A percentile compares a stretch with the other conserved stretches of the same genome.
Evolutionary conservation across 1,139 yeast species (phyloP).

Genomic region (Saccharomycopsis hybrid): DNA sequence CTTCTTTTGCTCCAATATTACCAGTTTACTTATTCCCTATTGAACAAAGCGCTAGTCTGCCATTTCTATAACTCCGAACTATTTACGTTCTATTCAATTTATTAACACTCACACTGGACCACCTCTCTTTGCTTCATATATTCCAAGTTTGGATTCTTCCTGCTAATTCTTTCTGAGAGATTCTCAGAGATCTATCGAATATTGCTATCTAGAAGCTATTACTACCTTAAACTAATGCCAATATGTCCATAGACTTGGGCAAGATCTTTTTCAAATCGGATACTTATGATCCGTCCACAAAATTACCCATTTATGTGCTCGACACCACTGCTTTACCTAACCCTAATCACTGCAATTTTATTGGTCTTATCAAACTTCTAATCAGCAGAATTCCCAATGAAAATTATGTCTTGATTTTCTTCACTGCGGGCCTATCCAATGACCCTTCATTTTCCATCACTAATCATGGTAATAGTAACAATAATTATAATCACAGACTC

Average conservation of each 20-base stretch:
- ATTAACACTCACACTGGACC: no score
- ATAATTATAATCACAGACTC: slow-evolving; percentile 32
- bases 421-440: slow-evolving; percentile 66
- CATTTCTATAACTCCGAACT: no score
- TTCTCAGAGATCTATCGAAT: no score
- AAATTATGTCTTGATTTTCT: slow-evolving; percentile 62
- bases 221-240: no score
- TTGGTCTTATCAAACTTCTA: slow-evolving; percentile 26
- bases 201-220: no score
- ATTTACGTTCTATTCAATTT: no score
- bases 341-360: slow-evolving; percentile 31
- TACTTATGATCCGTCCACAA: slow-evolving; percentile 52
- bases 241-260: slow-evolving; percentile 28
- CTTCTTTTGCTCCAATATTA: no score
- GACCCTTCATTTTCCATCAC: slow-evolving; percentile 25
- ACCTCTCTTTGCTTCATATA: no score
- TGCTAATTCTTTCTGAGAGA: no score
- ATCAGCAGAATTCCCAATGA: slow-evolving; percentile 46
- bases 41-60: no score
- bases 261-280: slow-evolving; percentile 55
- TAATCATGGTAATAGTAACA: slow-evolving; percentile 21
- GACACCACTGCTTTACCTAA: slow-evolving; percentile 72
- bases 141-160: no score
- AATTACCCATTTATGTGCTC: slow-evolving; percentile 61
- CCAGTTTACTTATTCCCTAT: no score